phyloP scores from a whole-genome alignment of 202 grass and related monocot species.

The Zoysia matrella region DNA sequence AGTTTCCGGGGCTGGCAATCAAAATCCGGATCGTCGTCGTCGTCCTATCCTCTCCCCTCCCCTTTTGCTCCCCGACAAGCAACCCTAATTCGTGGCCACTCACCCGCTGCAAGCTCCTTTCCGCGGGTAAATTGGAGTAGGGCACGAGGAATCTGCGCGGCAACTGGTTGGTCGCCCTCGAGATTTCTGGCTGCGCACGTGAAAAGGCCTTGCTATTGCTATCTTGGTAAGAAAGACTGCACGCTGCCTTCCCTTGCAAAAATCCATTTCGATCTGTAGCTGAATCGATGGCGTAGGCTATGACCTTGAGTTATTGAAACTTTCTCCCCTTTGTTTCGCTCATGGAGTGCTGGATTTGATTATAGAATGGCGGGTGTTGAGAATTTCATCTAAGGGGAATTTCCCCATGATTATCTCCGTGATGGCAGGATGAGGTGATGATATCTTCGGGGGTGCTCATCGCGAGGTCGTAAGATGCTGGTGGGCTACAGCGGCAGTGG shows the following conservation, averaged over 20 bases:
- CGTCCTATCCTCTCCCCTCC: constrained; percentile 35
- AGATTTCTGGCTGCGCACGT: neutral
- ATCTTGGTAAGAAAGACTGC: constrained; percentile 39
- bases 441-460: constrained; percentile 45
- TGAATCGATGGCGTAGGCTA: constrained; percentile 10
- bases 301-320: neutral
- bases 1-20: constrained; percentile 53
- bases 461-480: constrained; percentile 63
- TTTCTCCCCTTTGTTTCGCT: neutral
- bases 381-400: neutral
- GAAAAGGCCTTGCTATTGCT: constrained; percentile 10
- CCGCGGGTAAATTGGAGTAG: neutral
- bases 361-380: neutral
- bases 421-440: constrained; percentile 46
- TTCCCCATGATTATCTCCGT: neutral
- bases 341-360: constrained; percentile 4
- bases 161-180: neutral
- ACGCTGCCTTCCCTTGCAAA: neutral
- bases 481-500: constrained; percentile 38
- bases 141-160: constrained; percentile 17
- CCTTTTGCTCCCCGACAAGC: constrained; percentile 29
- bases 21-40: constrained; percentile 35
- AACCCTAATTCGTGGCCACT: constrained; percentile 44
- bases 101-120: constrained; percentile 14
- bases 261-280: neutral